These are phyloP conservation scores for Fragaria vesca DNA, from an alignment of 306 rosid genomes.

Conservation along the genomic window DNA sequence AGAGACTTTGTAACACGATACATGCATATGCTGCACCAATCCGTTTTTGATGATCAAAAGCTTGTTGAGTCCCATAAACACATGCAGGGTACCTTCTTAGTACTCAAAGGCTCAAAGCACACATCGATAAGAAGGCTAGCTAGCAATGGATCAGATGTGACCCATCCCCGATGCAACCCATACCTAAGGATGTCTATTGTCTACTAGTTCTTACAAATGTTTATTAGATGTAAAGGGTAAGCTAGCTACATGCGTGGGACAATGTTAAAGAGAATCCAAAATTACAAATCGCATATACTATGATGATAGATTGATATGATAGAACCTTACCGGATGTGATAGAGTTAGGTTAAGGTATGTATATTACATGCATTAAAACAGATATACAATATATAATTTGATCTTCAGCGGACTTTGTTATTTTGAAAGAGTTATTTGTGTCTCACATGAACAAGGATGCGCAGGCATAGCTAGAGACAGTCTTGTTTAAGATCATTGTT, in stretches of 20 bases:
- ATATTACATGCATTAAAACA: background rate
- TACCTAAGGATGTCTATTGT: background rate
- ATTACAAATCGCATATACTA: background rate
- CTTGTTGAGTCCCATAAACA: background rate
- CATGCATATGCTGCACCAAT: slow-evolving; percentile 11
- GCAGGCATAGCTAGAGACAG: no score
- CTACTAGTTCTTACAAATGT: background rate
- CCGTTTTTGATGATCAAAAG: background rate
- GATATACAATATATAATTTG: background rate
- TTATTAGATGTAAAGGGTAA: background rate
- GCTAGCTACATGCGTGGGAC: background rate
- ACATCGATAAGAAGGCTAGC: background rate
- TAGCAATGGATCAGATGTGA: background rate
- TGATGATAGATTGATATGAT: background rate
- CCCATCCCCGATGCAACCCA: background rate
- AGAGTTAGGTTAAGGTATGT: background rate
- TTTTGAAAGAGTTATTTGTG: no score
- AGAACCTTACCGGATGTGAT: background rate
- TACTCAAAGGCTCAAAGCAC: background rate
- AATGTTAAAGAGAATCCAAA: background rate
- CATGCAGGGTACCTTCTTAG: background rate
- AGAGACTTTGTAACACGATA: background rate
- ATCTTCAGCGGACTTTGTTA: no score
- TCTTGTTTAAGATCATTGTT: no score
- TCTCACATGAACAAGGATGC: no score